A percentile compares a stretch with the other conserved stretches of the same genome.
Conservation (phyloP, 2,329 filamentous ascomycete species). For the Xylariomycetidae sp. region DNA sequence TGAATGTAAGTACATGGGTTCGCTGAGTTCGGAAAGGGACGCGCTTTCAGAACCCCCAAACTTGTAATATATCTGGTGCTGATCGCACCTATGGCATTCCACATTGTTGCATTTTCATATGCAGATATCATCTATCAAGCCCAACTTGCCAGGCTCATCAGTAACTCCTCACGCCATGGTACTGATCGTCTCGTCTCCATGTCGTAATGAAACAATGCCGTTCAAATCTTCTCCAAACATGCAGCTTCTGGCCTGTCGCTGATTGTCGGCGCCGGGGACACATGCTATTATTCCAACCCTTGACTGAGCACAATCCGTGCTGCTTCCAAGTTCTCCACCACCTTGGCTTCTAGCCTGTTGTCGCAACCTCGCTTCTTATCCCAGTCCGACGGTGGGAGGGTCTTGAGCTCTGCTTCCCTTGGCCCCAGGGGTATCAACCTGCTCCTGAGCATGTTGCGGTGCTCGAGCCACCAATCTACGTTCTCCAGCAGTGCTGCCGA, state of each 20-base stretch:
- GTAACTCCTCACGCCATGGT: background rate
- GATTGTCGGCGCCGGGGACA: background rate
- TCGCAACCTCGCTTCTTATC: conserved; percentile 41
- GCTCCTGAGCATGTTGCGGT: conserved; percentile 62
- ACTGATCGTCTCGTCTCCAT: background rate
- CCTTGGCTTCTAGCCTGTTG: conserved; percentile 68
- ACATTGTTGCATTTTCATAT: too few relatives aligned
- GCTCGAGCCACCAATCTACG: conserved; percentile 73
- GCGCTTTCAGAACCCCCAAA: too few relatives aligned
- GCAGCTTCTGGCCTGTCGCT: background rate
- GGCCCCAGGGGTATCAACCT: conserved; percentile 67
- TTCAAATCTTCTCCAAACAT: background rate
- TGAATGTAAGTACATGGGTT: too few relatives aligned
- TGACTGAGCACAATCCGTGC: conserved; percentile 51
- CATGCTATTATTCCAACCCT: conserved; percentile 34
- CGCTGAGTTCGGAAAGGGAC: too few relatives aligned
- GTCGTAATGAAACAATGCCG: background rate
- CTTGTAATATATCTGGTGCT: too few relatives aligned
- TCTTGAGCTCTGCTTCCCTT: conserved; percentile 61
- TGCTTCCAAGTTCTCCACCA: conserved; percentile 61
- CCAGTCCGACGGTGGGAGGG: conserved; percentile 24
- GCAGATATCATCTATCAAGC: too few relatives aligned
- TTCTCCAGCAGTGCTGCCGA: conserved; percentile 67
- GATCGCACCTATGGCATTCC: too few relatives aligned
- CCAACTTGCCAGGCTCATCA: background rate